Base-by-base conservation (phyloP, 805 yeast species). In the Candida pini region DNA sequence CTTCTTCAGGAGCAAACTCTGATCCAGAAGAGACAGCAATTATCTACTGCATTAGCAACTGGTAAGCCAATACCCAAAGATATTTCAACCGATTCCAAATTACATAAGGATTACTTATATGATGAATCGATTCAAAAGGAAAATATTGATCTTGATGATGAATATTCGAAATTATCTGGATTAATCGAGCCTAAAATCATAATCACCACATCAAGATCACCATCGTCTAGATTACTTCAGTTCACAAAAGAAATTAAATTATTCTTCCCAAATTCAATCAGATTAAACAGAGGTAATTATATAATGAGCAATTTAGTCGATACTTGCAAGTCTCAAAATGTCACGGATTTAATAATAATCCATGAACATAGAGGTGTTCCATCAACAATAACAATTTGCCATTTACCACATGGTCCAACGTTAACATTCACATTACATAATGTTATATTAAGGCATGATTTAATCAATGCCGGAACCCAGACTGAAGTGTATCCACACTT, bases 351-450 rank as follows among this genome's bases (percentile, higher is more conserved):
- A 47, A 67, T 92, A 17, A 71, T 92, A 3, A 63, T 92, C 16
- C 97, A 92, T 57, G 99, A 92, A 57, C 98, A 92, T 62, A 73
- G 99, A 62, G 99, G 99, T 74, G 90, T 86, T 0, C 99, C 99
- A 34, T 89, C 96, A 0, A 85, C 96, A 1, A 53, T 92, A 40
- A 90, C 97, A 1, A 65, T 92, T 18, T 81, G 92, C 22, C 99
- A 92, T 66, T 84, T 92, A 58, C 99, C 98, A 4, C 96, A 92
- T 56, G 99, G 99, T 0, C 99, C 98, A 14, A 84, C 97, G 2
- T 94, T 92, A 22, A 81, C 84, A 30, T 92, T 92, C 68, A 85
- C 97, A 9, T 66, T 92, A 38, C 97, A 92, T 62, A 92, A 92
- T 53, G 97, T 92, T 35, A 88, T 86, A 18, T 67, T 92, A 38